Conservation (phyloP, 306 rosid species). For the Fragaria nilgerrensis region DNA sequence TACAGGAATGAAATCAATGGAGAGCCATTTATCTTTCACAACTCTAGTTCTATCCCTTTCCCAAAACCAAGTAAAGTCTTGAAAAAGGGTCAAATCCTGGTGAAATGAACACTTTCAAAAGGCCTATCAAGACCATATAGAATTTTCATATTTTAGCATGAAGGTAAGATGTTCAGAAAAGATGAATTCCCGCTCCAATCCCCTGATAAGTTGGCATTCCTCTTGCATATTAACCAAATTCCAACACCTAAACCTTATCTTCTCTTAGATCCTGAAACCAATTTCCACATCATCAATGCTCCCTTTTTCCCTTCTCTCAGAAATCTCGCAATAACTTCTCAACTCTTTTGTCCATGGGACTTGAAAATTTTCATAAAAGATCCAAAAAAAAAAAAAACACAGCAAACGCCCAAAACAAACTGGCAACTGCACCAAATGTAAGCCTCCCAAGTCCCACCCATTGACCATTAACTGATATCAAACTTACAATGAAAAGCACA, state of each 20-base stretch:
- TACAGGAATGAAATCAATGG: background rate
- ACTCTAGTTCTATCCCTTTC: background rate
- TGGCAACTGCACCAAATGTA: background rate
- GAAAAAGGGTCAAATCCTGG: background rate
- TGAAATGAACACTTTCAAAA: background rate
- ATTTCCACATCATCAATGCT: background rate
- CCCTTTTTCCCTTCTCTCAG: background rate
- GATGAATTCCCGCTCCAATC: background rate
- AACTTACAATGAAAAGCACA: background rate
- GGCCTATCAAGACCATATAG: background rate
- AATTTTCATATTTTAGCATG: background rate
- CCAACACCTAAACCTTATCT: background rate
- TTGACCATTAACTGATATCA: background rate
- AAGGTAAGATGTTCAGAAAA: background rate
- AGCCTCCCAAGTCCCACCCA: background rate
- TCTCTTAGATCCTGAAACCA: background rate
- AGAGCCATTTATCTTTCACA: background rate
- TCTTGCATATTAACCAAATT: background rate
- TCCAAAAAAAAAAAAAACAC: background rate
- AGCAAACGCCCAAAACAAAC: background rate
- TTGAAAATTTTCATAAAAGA: background rate
- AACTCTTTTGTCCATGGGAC: background rate
- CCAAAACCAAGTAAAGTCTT: background rate
- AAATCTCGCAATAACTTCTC: background rate
- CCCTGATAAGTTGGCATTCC: background rate